A percentile compares a stretch with the other conserved stretches of the same genome.
These are phyloP conservation scores for Aspergillus ostianus DNA, from an alignment of 495 filamentous ascomycete species.

Conservation along the genomic window DNA sequence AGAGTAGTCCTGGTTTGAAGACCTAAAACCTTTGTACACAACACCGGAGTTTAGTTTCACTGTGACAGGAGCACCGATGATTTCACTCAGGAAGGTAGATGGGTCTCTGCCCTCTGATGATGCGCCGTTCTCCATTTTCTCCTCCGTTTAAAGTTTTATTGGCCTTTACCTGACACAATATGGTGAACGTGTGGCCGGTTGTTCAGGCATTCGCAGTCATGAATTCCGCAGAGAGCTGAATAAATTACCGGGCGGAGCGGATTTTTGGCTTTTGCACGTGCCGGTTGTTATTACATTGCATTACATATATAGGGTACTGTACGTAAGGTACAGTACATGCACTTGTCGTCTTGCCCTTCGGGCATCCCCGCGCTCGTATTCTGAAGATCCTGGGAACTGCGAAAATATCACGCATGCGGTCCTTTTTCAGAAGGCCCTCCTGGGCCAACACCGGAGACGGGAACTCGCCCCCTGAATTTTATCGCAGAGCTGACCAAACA, in stretches of 20 bases:
- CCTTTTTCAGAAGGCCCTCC: conserved; percentile 67
- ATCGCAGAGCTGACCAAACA: conserved; percentile 63
- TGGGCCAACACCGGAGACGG: conserved; percentile 47
- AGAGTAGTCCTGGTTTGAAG: background rate
- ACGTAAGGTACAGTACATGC: too few species aligned
- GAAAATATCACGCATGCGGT: conserved; percentile 44
- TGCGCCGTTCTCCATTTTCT: conserved; percentile 71
- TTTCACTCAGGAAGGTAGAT: conserved; percentile 84
- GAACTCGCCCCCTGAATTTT: conserved; percentile 55
- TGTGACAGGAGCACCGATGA: conserved; percentile 86
- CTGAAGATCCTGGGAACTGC: background rate
- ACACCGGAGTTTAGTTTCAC: conserved; percentile 96
- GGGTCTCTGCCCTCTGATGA: conserved; percentile 77
- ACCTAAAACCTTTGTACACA: conserved; percentile 80
- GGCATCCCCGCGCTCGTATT: too few species aligned
- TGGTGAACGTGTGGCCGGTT: background rate
- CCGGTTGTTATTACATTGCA: too few species aligned
- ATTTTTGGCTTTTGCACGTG: background rate
- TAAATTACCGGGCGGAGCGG: background rate
- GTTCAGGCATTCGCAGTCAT: background rate
- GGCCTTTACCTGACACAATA: background rate
- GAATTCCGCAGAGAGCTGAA: background rate
- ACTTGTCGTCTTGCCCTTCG: too few species aligned
- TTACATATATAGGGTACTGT: too few species aligned
- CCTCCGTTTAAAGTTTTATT: background rate